Base-by-base conservation (phyloP, 2,329 filamentous ascomycete genomes). In the Colletotrichum sidae region DNA sequence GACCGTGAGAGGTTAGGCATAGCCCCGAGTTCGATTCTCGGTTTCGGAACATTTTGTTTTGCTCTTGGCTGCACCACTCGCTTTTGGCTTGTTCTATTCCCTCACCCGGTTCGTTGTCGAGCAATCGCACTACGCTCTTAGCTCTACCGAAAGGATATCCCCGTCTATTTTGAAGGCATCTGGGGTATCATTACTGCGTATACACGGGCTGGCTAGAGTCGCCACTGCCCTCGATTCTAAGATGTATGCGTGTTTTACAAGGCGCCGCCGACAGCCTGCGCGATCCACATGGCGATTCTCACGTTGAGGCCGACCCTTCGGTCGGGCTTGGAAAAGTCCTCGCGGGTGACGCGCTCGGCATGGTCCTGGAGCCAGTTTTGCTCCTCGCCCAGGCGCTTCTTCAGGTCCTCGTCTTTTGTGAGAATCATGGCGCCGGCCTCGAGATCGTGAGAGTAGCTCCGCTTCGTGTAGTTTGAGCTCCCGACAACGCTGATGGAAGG, bases 401-500 rank as follows among this genome's bases (percentile, higher is more conserved):
- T 92, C 70, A 99, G 77, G 0, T 82, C 85, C 33, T 90, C 82
- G 72, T 98, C 90, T 25, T 83, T 83, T 1, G 96, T 99, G 5
- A 97, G 88, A 35, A 99, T 90, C 63, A 97, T 78, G 1, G 92
- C 92, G 39, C 96, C 96, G 0, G 91, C 92, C 76, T 99, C 96
- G 2, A 99, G 84, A 77, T 99, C 96, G 46, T 97, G 86, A 45
- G 91, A 90, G 78, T 99, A 98, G 74, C 93, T 96, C 37, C 96
- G 85, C 76, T 96, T 94, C 0, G 96, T 99, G 78, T 98, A 99
- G 75, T 99, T 99, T 9, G 92, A 96, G 74, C 92, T 96, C 1
- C 96, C 96, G 1, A 99, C 87, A 15, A 98, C 84, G 38, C 90
- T 96, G 60, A 98, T 83, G 52, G 90, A 90, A 0, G 94, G 94